Evolutionary conservation across 805 yeast genomes (phyloP), one percentile per base, ranked within the genome.

Genomic region (Kazachstania africana): DNA sequence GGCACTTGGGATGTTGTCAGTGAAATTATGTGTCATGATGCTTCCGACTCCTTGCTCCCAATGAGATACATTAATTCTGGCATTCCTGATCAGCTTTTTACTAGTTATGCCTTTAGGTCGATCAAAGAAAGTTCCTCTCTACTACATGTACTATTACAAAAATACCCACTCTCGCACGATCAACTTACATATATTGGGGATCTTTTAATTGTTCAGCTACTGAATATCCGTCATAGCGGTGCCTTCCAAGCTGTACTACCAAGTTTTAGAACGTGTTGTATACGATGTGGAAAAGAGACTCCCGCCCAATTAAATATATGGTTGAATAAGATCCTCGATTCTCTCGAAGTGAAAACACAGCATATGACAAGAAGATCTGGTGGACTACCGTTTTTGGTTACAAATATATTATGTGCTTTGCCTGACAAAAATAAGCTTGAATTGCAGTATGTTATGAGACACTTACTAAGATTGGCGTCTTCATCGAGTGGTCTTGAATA

Each of bases 191-290:
- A 40, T 12, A 47, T 62, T 13, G 82, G 91, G 8, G 65, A 68
- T 1, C 45, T 77, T 5, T 52, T 83, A 3, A 63, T 79, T 35
- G 67, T 60, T 8, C 94, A 85, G 48, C 59, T 91, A 22, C 66
- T 82, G 3, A 63, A 73, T 0, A 77, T 87, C 14, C 71, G 87
- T 27, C 97, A 91, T 44, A 68, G 93, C 38, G 97, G 97, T 20
- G 95, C 96, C 0, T 82, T 88, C 39, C 77, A 93, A 8, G 75
- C 96, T 0, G 78, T 87, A 0, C 76, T 81, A 39, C 95, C 95
- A 4, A 70, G 91, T 0, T 83, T 80, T 44, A 65, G 75, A 10
- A 65, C 74, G 5, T 68, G 77, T 34, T 82, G 95, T 42, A 39
- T 55, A 10, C 53, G 72, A n/a, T 75, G 88, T 49, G 40, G 48